These are phyloP conservation scores for Spiraea crenata DNA, from an alignment of 331 rosid genomes.

Conservation along the genomic window DNA sequence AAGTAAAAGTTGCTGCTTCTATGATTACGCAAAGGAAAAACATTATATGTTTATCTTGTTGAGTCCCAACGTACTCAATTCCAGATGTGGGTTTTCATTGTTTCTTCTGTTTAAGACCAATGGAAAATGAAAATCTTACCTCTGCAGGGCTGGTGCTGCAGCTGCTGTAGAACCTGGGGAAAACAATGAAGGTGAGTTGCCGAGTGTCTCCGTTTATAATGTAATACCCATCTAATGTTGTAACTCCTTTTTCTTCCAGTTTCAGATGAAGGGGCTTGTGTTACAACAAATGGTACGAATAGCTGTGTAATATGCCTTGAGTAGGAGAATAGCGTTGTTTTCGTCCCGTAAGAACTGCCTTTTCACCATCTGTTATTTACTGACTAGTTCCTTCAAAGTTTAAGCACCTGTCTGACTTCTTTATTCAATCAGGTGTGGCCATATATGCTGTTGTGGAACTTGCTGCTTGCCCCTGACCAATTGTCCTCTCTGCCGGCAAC, in stretches of 20 bases:
- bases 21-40: too few species aligned
- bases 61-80: not conserved
- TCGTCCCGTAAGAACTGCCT: conserved; percentile 66
- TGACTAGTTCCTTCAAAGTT: not conserved
- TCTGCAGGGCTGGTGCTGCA: conserved; percentile 79
- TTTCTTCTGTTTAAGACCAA: conserved; percentile 4
- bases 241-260: conserved; percentile 39
- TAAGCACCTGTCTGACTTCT: conserved; percentile 10
- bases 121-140: conserved; percentile 21
- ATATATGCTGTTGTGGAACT: conserved; percentile 83
- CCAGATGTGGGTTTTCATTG: not conserved
- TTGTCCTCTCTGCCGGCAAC: conserved; percentile 85
- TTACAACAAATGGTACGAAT: conserved; percentile 46
- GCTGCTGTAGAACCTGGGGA: conserved; percentile 61
- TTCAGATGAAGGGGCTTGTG: conserved; percentile 44
- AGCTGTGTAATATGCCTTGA: conserved; percentile 90
- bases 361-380: not conserved
- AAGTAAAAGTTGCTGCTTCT: not conserved
- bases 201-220: not conserved
- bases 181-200: conserved; percentile 59
- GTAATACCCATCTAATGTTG: conserved; percentile 19
- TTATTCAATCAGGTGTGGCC: conserved; percentile 67
- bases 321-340: conserved; percentile 69
- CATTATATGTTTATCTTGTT: too few species aligned
- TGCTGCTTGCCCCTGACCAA: conserved; percentile 71